phyloP scores from a whole-genome alignment of 2,329 filamentous ascomycete species.

The Xylariaceae sp. region DNA sequence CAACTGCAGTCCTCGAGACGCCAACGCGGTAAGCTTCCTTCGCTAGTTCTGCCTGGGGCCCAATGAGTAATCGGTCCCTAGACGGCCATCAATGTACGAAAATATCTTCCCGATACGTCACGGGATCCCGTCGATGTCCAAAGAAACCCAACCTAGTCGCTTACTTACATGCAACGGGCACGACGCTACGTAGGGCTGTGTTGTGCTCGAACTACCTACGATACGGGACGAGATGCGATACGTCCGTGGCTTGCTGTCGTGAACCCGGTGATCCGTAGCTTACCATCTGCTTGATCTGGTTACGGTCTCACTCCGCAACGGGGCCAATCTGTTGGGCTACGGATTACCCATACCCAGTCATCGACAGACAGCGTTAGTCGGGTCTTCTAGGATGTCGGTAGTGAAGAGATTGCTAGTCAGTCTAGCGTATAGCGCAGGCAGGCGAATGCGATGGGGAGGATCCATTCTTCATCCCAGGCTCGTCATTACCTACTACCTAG shows the following conservation, averaged over 20 bases:
- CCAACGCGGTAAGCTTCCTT: background rate
- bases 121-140: too few species aligned
- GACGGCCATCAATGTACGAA: background rate
- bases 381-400: background rate
- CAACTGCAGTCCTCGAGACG: background rate
- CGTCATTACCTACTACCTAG: too few species aligned
- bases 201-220: too few species aligned
- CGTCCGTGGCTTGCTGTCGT: background rate
- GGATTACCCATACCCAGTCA: too few species aligned
- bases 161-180: background rate
- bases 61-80: background rate
- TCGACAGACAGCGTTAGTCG: background rate
- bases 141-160: background rate
- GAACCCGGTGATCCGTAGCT: background rate
- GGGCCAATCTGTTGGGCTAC: too few species aligned
- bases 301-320: background rate
- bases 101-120: background rate
- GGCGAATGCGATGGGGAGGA: too few species aligned
- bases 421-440: background rate
- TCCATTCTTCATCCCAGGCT: too few species aligned
- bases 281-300: background rate
- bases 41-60: background rate
- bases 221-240: too few species aligned
- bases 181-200: background rate
- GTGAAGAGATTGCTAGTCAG: background rate